These are phyloP conservation scores for Isatis tinctoria DNA, from an alignment of 345 rosid genomes.

Conservation along the genomic window DNA sequence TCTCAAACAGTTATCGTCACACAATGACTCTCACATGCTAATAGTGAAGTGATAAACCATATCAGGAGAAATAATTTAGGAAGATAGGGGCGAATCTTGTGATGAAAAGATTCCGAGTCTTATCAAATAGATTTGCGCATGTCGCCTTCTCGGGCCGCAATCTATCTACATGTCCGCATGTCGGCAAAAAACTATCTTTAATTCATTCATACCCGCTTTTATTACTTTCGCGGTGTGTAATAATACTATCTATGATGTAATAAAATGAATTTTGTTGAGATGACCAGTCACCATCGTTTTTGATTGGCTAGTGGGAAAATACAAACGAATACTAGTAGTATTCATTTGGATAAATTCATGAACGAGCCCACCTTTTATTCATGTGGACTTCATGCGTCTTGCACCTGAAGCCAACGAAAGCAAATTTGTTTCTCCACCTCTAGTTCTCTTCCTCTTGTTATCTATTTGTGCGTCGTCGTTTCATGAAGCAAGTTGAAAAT, in stretches of 20 bases:
- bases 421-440: constrained; percentile 8
- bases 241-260: constrained; percentile 7
- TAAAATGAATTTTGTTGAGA: not conserved
- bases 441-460: not conserved
- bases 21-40: not conserved
- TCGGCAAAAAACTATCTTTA: constrained; percentile 10
- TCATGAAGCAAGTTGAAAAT: not conserved
- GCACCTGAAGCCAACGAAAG: constrained; percentile 29
- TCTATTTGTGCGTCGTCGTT: not conserved
- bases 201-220: constrained; percentile 2
- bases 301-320: not conserved
- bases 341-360: not conserved
- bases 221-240: not conserved
- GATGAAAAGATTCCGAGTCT: constrained; percentile 19
- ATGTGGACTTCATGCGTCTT: constrained; percentile 30
- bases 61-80: not conserved
- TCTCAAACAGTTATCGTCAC: not conserved
- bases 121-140: constrained; percentile 24
- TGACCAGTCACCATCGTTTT: not conserved
- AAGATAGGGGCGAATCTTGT: constrained; percentile 10
- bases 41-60: constrained; percentile 4
- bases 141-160: constrained; percentile 24
- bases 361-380: not conserved
- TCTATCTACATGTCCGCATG: constrained; percentile 19
- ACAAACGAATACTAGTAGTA: not conserved